These are phyloP conservation scores for Cercis canadensis DNA, from an alignment of 306 rosid species.

Conservation along the genomic window DNA sequence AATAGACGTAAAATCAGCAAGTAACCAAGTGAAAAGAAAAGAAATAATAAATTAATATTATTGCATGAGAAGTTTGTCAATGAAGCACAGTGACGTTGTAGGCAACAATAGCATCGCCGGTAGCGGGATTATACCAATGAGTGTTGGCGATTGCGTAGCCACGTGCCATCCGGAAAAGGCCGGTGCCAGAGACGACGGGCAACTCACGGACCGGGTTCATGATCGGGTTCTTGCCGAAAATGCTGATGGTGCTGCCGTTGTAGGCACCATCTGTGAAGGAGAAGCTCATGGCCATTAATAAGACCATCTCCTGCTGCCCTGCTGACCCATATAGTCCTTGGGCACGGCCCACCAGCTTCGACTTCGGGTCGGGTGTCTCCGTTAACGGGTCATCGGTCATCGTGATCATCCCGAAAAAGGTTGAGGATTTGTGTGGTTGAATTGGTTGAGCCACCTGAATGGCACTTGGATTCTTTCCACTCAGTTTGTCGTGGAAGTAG, in stretches of 20 bases:
- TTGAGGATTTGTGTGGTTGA: slow-evolving; percentile 40
- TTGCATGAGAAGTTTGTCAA: background rate
- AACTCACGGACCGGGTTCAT: slow-evolving; percentile 64
- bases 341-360: slow-evolving; percentile 75
- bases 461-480: slow-evolving; percentile 75
- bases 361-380: slow-evolving; percentile 69
- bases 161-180: slow-evolving; percentile 74
- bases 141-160: slow-evolving; percentile 75
- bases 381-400: slow-evolving; percentile 83
- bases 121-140: slow-evolving; percentile 42
- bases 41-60: no score
- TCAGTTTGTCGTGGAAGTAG: slow-evolving; percentile 80
- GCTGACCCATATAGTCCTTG: slow-evolving; percentile 78
- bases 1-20: no score
- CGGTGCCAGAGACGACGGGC: slow-evolving; percentile 81
- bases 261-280: slow-evolving; percentile 62
- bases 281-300: slow-evolving; percentile 69
- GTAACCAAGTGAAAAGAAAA: no score
- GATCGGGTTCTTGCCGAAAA: slow-evolving; percentile 66
- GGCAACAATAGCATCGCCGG: slow-evolving; percentile 79
- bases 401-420: slow-evolving; percentile 59
- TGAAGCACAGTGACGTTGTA: slow-evolving; percentile 81
- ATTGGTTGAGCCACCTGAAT: slow-evolving; percentile 60
- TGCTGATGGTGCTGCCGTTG: slow-evolving; percentile 65
- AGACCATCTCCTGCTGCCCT: slow-evolving; percentile 60